Percentiles rank a stretch among this genome's conserved stretches.
Conservation (phyloP, 305 asterid species). For the Caryopteris hybrid region DNA sequence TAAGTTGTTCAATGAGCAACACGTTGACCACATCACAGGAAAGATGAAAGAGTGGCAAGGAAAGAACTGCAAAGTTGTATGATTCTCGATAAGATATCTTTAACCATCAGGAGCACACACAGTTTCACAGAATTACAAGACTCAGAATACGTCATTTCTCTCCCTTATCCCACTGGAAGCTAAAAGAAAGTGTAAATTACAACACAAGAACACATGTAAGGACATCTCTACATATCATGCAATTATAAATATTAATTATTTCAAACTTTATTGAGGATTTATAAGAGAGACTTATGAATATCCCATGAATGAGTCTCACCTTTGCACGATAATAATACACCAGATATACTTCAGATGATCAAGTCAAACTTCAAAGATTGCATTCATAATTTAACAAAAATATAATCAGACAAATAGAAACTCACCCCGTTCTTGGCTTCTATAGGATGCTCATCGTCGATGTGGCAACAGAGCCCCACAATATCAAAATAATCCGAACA, state of each 20-base stretch:
- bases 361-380: background rate
- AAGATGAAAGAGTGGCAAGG: background rate
- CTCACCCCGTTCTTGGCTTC: slow-evolving; percentile 84
- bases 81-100: background rate
- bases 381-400: background rate
- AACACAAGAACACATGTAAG: background rate
- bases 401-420: slow-evolving; percentile 5
- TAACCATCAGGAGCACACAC: background rate
- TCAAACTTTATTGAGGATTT: background rate
- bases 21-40: background rate
- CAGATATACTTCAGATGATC: background rate
- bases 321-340: background rate
- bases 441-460: slow-evolving; percentile 93
- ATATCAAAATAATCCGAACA: slow-evolving; percentile 82
- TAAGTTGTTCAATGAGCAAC: background rate
- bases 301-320: background rate
- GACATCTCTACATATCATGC: background rate
- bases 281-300: background rate
- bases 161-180: background rate
- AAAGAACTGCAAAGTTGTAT: background rate
- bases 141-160: background rate
- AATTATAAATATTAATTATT: background rate
- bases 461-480: slow-evolving; percentile 91
- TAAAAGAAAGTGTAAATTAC: background rate
- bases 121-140: background rate